phyloP scores from a whole-genome alignment of 2,329 filamentous ascomycete species.

The Fusarium sp. region DNA sequence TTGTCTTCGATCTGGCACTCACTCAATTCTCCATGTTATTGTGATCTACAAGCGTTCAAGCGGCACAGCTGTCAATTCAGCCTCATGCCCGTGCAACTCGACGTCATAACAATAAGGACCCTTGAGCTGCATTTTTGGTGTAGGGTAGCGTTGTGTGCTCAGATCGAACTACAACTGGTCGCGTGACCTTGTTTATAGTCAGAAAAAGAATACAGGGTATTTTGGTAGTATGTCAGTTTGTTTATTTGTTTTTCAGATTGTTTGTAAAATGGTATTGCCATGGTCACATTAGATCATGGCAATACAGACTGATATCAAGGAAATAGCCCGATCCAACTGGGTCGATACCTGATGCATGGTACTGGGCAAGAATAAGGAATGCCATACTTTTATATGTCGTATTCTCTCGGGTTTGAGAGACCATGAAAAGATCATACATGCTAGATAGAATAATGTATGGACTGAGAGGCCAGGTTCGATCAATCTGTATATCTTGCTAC shows the following conservation, averaged over 20 bases:
- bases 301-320: neutral
- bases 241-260: no score
- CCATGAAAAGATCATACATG: neutral
- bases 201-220: neutral
- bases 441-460: neutral
- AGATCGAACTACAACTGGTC: neutral
- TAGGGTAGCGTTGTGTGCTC: neutral
- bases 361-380: neutral
- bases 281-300: no score
- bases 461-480: neutral
- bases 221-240: neutral
- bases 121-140: neutral
- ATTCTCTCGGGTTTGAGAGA: no score
- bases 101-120: constrained; percentile 14
- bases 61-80: constrained; percentile 18
- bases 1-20: neutral
- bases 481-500: neutral
- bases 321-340: neutral
- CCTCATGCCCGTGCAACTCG: neutral
- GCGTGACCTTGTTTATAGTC: neutral
- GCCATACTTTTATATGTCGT: neutral
- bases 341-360: neutral
- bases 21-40: constrained; percentile 11
- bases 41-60: constrained; percentile 5
- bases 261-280: neutral